These are phyloP conservation scores for Paramecium sonneborni DNA, from an alignment of 73 alveolate genomes.

Conservation along the genomic window DNA sequence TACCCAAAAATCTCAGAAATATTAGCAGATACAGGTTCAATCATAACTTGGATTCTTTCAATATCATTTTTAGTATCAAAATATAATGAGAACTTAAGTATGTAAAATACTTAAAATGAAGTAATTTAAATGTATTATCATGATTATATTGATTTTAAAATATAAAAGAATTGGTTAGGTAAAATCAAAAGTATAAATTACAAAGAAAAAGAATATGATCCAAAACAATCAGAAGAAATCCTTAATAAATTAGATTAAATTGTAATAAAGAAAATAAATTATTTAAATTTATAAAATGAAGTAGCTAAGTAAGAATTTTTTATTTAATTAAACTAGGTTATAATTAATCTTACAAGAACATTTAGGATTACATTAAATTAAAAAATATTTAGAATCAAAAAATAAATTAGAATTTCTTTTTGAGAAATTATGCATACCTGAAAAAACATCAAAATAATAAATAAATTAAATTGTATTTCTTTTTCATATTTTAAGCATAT, in stretches of 20 bases:
- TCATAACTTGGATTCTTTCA: neutral
- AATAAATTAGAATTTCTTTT: neutral
- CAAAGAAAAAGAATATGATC: neutral
- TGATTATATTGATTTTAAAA: neutral
- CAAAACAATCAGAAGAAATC: neutral
- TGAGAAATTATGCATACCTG: neutral
- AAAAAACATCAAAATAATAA: neutral
- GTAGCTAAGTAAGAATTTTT: neutral
- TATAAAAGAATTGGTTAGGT: neutral
- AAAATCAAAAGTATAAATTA: neutral
- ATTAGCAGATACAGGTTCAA: neutral
- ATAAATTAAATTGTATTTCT: too few relatives aligned
- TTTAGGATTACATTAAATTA: neutral
- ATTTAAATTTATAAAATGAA: neutral
- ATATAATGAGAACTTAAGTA: neutral
- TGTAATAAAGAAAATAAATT: neutral
- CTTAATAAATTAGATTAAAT: neutral
- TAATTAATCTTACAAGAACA: neutral
- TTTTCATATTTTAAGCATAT: too few relatives aligned
- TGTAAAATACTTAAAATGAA: neutral
- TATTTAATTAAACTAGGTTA: neutral
- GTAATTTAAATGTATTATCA: neutral
- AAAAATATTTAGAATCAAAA: neutral
- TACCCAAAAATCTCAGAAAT: constrained; percentile 12
- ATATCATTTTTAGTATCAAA: neutral